Conservation (phyloP, 2,329 filamentous ascomycete species). For the Cladosporium sp. region DNA sequence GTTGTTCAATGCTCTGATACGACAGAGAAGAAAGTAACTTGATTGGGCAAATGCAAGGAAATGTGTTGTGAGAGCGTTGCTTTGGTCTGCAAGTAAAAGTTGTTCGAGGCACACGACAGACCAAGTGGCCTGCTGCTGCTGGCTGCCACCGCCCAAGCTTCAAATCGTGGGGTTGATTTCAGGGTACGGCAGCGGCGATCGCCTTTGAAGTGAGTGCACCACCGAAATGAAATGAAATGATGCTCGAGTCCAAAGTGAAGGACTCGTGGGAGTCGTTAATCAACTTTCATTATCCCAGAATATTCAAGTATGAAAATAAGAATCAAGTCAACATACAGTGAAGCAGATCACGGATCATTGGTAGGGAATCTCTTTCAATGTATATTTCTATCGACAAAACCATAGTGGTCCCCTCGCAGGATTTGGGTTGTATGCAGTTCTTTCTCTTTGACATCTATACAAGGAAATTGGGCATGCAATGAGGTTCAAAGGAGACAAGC, state of each 20-base stretch:
- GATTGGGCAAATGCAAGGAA: neutral
- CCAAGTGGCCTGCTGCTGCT: neutral
- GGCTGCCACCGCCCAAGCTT: neutral
- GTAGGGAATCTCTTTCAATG: neutral
- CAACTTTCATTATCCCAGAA: no score
- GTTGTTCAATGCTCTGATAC: neutral
- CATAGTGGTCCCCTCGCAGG: neutral
- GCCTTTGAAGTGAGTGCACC: neutral
- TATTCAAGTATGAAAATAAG: no score
- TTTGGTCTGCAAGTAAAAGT: neutral
- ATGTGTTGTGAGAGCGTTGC: conserved; percentile 2
- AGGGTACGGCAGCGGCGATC: neutral
- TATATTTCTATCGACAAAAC: conserved; percentile 2
- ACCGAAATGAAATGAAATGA: neutral
- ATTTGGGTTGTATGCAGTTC: neutral
- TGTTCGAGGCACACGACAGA: neutral
- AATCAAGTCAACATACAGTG: fast-evolving
- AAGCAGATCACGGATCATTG: no score
- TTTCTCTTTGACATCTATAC: neutral
- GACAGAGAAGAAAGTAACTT: neutral
- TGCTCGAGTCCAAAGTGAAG: neutral
- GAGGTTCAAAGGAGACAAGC: neutral
- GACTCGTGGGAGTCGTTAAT: neutral
- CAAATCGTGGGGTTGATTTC: neutral
- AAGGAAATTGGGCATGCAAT: neutral